Base-by-base conservation (phyloP, 352 stramenopile species). In the Pythium aristosporum region DNA sequence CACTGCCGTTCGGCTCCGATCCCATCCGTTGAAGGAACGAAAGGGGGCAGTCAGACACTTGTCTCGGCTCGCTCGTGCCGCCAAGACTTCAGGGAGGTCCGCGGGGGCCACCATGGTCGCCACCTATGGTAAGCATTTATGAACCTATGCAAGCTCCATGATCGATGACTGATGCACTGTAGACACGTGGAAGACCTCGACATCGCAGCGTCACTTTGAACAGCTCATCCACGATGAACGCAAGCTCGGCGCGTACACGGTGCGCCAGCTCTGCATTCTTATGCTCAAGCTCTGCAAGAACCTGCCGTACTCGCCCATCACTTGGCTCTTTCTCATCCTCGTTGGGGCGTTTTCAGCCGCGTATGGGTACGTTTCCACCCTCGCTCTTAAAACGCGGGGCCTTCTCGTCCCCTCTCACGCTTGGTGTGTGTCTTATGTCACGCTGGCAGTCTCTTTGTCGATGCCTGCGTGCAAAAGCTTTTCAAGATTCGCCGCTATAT, bases 281-380 rank as follows among this genome's bases (percentile, higher is more conserved):
- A 86, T 76, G 41, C 76, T 91, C 12, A 68, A 70, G 32, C 46
- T 92, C 47, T 92, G 82, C 69, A 88, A 87, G 58, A 84, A 89
- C 55, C 49, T 94, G n/a, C 84, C 86, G 21, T 87, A 92, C 49
- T 94, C 86, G 32, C 86, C 82, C 1, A 82, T 91, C 28, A 94
- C 80, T 55, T 94, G 85, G 85, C 68, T 92, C 20, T 94, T 87
- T 43, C 65, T 94, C 39, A 72, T 79, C 37, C 70, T 87, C 8
- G 61, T 94, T 10, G 82, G 85, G 9, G 68, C 64, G 2, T 57
- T 89, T 50, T 76, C 82, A 16, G 84, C 84, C 37, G 44, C 87
- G 13, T 89, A 88, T 55, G 83, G 80, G 85, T 93, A 74, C 37
- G 68, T 65, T 6, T 36, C 25, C 6, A 13, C 8, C 34, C 25